Conservation (phyloP, 2,329 filamentous ascomycete species). For the Epicoccum sorghinum region DNA sequence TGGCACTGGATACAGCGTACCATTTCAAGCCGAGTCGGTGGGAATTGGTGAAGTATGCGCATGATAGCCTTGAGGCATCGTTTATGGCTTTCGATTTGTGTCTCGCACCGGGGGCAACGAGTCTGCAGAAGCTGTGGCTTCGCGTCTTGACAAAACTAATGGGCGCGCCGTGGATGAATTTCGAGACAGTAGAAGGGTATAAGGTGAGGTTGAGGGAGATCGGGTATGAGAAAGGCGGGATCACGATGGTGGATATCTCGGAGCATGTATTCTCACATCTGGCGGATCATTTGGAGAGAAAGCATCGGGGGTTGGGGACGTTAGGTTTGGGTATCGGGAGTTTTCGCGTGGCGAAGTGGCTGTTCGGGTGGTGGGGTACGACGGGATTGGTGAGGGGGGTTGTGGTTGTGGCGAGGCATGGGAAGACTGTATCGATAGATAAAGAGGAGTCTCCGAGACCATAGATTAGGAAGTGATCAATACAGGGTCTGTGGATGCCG, state of each 20-base stretch:
- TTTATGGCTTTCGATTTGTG: conserved; percentile 64
- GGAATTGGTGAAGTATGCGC: conserved; percentile 54
- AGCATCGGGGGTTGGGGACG: conserved; percentile 41
- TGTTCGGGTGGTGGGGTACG: conserved; percentile 53
- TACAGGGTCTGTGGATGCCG: no score
- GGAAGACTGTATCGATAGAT: no score
- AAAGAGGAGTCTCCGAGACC: no score
- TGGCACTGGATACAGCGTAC: conserved; percentile 63
- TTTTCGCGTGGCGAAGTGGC: conserved; percentile 38
- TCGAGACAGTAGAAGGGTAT: conserved; percentile 57
- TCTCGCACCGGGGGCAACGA: conserved; percentile 31
- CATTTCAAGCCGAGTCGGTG: conserved; percentile 62
- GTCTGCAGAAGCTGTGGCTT: conserved; percentile 40
- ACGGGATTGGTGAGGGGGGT: conserved; percentile 48
- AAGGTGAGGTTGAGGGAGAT: conserved; percentile 52
- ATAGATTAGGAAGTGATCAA: no score
- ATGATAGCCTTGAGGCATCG: conserved; percentile 52
- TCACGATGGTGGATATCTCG: conserved; percentile 59
- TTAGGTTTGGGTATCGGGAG: conserved; percentile 49
- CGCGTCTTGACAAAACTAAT: conserved; percentile 55
- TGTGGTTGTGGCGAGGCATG: conserved; percentile 48
- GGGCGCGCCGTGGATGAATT: conserved; percentile 57
- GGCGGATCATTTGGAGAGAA: conserved; percentile 51
- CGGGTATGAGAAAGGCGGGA: conserved; percentile 54
- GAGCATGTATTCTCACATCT: conserved; percentile 60